Base-by-base conservation (phyloP, 768 basidiomycete genomes). In the Phylloporus arenicola region DNA sequence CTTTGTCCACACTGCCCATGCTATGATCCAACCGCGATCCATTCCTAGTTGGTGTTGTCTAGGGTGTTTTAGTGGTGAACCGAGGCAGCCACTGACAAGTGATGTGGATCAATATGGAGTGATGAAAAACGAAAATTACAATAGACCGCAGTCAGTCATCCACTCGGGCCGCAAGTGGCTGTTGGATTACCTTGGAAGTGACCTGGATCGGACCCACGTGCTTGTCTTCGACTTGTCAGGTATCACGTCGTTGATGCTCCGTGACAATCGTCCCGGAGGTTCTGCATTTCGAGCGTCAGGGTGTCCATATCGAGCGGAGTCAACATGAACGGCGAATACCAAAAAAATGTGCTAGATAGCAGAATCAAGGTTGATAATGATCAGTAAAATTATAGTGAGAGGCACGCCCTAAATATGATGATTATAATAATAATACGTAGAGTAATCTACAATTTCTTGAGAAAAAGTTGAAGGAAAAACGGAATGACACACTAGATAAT, bases 381-480 rank as follows among this genome's bases (percentile, higher is more conserved):
- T 38, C 37, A 38, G 37, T 38, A 38, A 38, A 38, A 20, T 19
- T 19, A 8, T 38, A 38, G 37, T 12, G 11, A 17, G 11, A 38
- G 37, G 37, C 22, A 24, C 22, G 19, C 37, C 10, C 17, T 40
- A 40, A 52, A 39, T 47, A 50, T 49, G 25, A 6, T 43, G 43
- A 44, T 13, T 19, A 31, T 30, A 48, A 44, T 35, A 25, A 22
- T 16, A 41, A 48, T 44, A 27, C 6, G 41, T 27, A 52, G 33
- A 22, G 37, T 48, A 60, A 24, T 48, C 33, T 33, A 55, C 41
- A 16, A 29, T 34, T 38, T 16, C 19, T 37, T n/a, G n/a, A 19
- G 45, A 24, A 14, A 39, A 20, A 31, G 13, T 31, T 31, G 13
- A 31, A 2, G 13, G 30, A 13, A 31, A 6, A 31, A 31, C 30